These are phyloP conservation scores for Cutaneotrichosporon cutaneum DNA, from an alignment of 1,284 basidiomycete genomes.

Conservation along the genomic window DNA sequence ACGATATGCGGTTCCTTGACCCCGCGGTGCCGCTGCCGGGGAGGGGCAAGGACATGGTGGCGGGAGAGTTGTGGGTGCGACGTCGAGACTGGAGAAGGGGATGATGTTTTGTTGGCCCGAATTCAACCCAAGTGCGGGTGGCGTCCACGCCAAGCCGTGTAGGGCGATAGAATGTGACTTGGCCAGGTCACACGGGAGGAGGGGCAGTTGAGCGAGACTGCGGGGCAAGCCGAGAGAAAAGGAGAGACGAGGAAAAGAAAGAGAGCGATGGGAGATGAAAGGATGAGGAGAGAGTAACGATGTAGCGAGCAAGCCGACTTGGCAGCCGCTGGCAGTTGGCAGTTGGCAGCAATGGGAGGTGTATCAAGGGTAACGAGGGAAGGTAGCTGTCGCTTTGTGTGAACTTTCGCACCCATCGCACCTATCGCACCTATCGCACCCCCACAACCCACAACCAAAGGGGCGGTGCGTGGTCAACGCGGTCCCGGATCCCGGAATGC, in stretches of 20 bases:
- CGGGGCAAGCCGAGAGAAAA: constrained; percentile 6
- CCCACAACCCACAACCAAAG: no score
- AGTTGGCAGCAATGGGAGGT: no score
- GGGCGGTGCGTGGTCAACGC: no score
- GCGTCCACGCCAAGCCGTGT: constrained; percentile 1
- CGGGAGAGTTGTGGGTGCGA: not conserved
- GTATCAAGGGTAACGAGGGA: no score
- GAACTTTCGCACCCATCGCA: no score
- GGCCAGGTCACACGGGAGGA: not conserved
- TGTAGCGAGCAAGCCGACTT: no score
- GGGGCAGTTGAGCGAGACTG: constrained; percentile 7
- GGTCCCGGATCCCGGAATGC: no score
- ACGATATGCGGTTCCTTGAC: constrained; percentile 23
- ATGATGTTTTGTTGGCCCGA: constrained; percentile 1
- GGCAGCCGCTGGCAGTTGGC: no score
- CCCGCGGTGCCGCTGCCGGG: constrained; percentile 12
- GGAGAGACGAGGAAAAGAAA: constrained; percentile 6
- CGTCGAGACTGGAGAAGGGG: not conserved
- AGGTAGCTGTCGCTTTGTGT: no score
- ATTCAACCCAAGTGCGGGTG: not conserved
- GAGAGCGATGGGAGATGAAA: not conserved
- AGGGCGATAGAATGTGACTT: constrained; percentile 5
- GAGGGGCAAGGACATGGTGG: constrained; percentile 20
- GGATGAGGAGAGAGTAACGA: not conserved
- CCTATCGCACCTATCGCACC: no score